phyloP scores from a whole-genome alignment of 169 alveolate genomes.

The Fabrea salina region DNA sequence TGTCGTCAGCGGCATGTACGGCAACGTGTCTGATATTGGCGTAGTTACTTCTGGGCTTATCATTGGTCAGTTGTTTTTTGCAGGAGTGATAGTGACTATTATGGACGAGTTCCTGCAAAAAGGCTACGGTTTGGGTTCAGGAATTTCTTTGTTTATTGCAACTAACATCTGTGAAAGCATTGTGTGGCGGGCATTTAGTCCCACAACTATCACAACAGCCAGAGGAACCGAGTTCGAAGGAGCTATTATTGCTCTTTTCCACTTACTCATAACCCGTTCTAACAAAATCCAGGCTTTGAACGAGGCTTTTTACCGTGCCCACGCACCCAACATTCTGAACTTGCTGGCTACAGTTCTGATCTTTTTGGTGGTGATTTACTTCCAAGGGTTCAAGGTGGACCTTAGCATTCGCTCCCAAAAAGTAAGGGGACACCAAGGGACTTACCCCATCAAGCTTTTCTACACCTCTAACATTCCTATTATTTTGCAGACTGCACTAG shows the following conservation, averaged over 20 bases:
- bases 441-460: constrained; percentile 99
- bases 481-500: constrained; percentile 94
- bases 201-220: constrained; percentile 98
- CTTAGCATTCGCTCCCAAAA: constrained; percentile 93
- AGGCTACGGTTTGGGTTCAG: constrained; percentile 99
- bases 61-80: constrained; percentile 94
- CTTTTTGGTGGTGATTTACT: constrained; percentile 96
- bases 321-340: constrained; percentile 97
- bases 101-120: constrained; percentile 98
- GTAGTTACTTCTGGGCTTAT: constrained; percentile 95
- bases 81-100: constrained; percentile 98
- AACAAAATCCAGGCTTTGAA: constrained; percentile 88
- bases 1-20: constrained; percentile 97
- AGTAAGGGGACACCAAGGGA: constrained; percentile 96
- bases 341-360: constrained; percentile 96
- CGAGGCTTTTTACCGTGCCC: constrained; percentile 96
- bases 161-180: constrained; percentile 99
- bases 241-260: constrained; percentile 97
- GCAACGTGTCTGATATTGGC: constrained; percentile 96
- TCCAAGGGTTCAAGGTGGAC: constrained; percentile 99
- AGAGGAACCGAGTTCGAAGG: constrained; percentile 99
- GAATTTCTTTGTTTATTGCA: constrained; percentile 99
- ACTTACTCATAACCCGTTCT: constrained; percentile 93
- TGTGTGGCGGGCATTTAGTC: constrained; percentile 99
- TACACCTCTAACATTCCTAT: constrained; percentile 99